Conservation (phyloP, 1,284 basidiomycete species). For the Lentinula novae-zelandiae region DNA sequence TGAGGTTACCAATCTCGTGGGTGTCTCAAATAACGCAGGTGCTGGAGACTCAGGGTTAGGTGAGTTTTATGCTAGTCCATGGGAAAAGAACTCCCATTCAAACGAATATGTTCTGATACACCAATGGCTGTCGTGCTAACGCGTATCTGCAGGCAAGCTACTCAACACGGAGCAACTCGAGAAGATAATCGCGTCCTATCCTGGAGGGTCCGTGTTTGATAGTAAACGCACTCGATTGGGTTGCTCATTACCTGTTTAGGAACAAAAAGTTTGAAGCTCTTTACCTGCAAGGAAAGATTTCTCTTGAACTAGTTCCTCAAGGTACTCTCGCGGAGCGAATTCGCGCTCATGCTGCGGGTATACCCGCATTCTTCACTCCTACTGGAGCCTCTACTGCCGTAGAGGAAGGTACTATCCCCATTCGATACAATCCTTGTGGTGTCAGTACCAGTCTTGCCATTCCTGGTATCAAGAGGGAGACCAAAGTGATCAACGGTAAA, state of each 20-base stretch:
- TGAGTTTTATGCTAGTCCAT: slow-evolving; percentile 29
- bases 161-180: slow-evolving; percentile 75
- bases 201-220: slow-evolving; percentile 64
- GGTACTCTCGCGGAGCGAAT: slow-evolving; percentile 90
- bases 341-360: slow-evolving; percentile 90
- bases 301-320: slow-evolving; percentile 88
- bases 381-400: slow-evolving; percentile 91
- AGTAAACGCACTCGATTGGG: neutral
- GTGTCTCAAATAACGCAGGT: slow-evolving; percentile 91
- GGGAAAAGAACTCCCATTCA: neutral
- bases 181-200: slow-evolving; percentile 87
- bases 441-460: slow-evolving; percentile 62
- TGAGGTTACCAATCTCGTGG: slow-evolving; percentile 65
- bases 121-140: neutral
- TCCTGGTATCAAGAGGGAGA: slow-evolving; percentile 77
- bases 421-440: slow-evolving; percentile 69
- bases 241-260: slow-evolving; percentile 30
- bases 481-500: slow-evolving; percentile 76
- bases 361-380: slow-evolving; percentile 95
- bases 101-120: slow-evolving; percentile 13
- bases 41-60: slow-evolving; percentile 77
- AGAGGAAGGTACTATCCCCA: slow-evolving; percentile 75
- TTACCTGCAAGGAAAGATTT: slow-evolving; percentile 80
- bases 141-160: slow-evolving; percentile 56
- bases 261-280: slow-evolving; percentile 76